Evolutionary conservation across 1,284 basidiomycete species (phyloP), one percentile per base, ranked within the genome.

Genomic region (Ganoderma lingzhi): DNA sequence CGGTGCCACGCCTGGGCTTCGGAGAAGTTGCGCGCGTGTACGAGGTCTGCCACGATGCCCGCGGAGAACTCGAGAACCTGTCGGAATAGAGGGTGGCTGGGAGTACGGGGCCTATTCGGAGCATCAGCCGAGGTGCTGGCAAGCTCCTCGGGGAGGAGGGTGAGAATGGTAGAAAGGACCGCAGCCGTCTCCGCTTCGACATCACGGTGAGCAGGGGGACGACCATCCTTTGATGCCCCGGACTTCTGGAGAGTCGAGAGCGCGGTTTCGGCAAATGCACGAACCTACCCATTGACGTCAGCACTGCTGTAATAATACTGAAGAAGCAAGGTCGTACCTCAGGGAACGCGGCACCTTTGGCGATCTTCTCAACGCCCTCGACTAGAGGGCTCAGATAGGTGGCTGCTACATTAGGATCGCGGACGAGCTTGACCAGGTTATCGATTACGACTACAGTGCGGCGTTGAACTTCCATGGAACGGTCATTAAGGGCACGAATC

Each of bases 381-480:
- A 97, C 93, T 56, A 99, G 90, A 61, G 91, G 87, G 73, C 94
- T 94, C 41, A 98, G 88, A 83, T 99, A 97, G 61, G 88, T 87
- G 12, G 96, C 96, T 61, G 98, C 97, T 65, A 98, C 90, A 72
- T 89, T 92, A 5, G 95, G 95, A 77, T 98, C 92, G 69, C 97
- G 93, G 59, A 99, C 98, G 67, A 99, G 92, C 84, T 99, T 99
- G 82, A 99, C 97, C 67, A 99, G 87, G 83, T 99, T 99, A 80
- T 97, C 96, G 71, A 97, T 91, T 76, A 99, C 95, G 66, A 99
- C 93, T 70, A 97, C 96, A 0, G 91, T 89, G 41, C 93, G 87
- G 70, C 95, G 91, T 78, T 96, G 95, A 30, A 95, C 95, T 79
- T 98, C 96, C 90, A 97, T 98, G 73, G 95, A 97, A 74, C 97